phyloP scores from a whole-genome alignment of 805 yeast genomes.

The Teunomyces panamensis region DNA sequence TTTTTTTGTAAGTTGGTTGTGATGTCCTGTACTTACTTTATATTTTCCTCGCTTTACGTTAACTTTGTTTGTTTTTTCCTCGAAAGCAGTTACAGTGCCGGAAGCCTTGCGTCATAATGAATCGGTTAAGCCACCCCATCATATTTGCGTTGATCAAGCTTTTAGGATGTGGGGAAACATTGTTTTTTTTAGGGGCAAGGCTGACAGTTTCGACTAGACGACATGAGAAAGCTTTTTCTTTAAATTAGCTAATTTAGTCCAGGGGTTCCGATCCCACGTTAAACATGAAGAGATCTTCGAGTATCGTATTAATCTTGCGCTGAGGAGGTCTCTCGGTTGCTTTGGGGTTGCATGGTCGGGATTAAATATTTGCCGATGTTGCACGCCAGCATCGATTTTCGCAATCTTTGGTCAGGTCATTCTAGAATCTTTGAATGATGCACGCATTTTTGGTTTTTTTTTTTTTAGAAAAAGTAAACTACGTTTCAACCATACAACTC shows the following conservation, averaged over 20 bases:
- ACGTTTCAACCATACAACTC: neutral
- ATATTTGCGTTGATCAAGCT: neutral
- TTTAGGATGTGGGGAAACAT: neutral
- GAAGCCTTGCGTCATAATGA: neutral
- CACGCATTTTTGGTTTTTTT: neutral
- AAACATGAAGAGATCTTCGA: neutral
- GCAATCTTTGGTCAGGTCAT: constrained; percentile 1
- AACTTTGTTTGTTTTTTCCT: neutral
- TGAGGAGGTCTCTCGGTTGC: too few relatives aligned
- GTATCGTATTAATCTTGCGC: too few relatives aligned
- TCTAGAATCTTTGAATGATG: neutral
- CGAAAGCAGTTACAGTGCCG: neutral
- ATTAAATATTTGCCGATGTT: constrained; percentile 1
- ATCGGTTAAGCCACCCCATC: neutral
- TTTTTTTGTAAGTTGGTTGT: constrained; percentile 8
- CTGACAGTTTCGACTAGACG: neutral
- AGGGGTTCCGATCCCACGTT: too few relatives aligned
- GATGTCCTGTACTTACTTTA: neutral
- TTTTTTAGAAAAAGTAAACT: neutral
- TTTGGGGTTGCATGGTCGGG: neutral
- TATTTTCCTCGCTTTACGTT: neutral
- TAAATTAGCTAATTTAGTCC: too few relatives aligned
- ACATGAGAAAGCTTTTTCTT: too few relatives aligned
- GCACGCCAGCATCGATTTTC: neutral
- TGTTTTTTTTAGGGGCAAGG: neutral